Conservation (phyloP, 2,329 filamentous ascomycete species). For the Fusarium sp. region DNA sequence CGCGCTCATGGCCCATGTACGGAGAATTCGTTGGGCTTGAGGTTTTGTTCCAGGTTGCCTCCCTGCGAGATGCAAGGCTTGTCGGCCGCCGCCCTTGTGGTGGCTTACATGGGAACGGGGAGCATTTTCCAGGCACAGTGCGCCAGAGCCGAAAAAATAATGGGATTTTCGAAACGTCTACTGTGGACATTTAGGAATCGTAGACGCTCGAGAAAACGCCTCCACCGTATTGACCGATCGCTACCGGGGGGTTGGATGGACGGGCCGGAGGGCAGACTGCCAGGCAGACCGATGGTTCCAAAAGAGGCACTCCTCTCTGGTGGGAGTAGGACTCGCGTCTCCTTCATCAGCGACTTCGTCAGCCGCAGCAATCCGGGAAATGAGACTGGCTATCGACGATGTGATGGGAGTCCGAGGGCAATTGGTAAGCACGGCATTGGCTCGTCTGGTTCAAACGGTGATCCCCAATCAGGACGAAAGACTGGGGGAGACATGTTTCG, state of each 20-base stretch:
- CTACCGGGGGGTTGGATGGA: conserved; percentile 15
- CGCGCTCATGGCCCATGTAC: conserved; percentile 19
- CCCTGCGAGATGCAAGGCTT: conserved; percentile 24
- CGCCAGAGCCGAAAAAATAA: conserved; percentile 11
- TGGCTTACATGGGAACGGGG: conserved; percentile 25
- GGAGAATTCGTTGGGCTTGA: conserved; percentile 12
- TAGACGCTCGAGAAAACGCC: conserved; percentile 14
- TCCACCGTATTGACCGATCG: conserved; percentile 26
- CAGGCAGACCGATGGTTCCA: conserved; percentile 28
- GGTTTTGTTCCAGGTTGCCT: conserved; percentile 10
- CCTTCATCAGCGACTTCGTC: conserved; percentile 34
- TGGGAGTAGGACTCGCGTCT: conserved; percentile 23
- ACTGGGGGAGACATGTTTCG: conserved; percentile 16
- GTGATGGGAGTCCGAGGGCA: conserved; percentile 8
- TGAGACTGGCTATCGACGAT: conserved; percentile 29
- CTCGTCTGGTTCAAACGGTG: conserved; percentile 6
- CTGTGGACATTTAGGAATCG: conserved; percentile 19
- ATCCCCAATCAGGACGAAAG: conserved; percentile 27
- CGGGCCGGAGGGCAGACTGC: conserved; percentile 34
- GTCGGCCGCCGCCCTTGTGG: conserved; percentile 7
- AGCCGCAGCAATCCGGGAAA: conserved; percentile 26
- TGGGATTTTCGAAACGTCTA: conserved; percentile 7
- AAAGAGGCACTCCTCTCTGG: conserved; percentile 8
- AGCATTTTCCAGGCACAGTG: conserved; percentile 32
- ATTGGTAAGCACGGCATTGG: conserved; percentile 37